Conservation (phyloP, 108 stramenopile species). For the Aurantiochytrium sp. region DNA sequence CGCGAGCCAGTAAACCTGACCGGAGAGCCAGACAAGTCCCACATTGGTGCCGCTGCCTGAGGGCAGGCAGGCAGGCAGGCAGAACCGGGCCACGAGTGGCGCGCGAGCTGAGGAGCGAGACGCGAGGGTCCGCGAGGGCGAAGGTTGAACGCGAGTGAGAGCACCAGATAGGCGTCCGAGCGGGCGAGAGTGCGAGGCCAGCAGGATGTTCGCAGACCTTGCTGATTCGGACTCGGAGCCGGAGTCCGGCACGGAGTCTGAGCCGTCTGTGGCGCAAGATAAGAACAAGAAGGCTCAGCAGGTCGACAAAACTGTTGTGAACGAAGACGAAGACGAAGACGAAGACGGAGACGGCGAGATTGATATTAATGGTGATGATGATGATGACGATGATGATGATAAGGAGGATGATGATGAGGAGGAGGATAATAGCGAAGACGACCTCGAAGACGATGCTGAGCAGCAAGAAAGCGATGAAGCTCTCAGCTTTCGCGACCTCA, state of each 20-base stretch:
- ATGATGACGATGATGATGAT: background rate
- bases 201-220: background rate
- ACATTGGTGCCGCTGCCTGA: too few species aligned
- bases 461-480: background rate
- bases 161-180: background rate
- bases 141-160: background rate
- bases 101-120: too few species aligned
- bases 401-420: background rate
- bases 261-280: background rate
- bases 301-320: too few species aligned
- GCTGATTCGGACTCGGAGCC: background rate
- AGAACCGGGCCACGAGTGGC: too few species aligned
- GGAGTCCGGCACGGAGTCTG: background rate
- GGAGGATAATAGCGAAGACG: constrained; percentile 19
- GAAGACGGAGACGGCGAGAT: background rate
- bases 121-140: background rate
- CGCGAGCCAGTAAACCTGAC: too few species aligned
- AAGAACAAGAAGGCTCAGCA: background rate
- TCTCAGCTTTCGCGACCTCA: background rate
- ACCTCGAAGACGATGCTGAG: background rate
- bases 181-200: background rate
- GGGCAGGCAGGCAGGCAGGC: too few species aligned
- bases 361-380: constrained; percentile 19
- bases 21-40: too few species aligned
- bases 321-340: background rate